Percentiles rank a stretch among this genome's conserved stretches.
phyloP scores from a whole-genome alignment of 306 rosid genomes.

The Glycine tomentella region DNA sequence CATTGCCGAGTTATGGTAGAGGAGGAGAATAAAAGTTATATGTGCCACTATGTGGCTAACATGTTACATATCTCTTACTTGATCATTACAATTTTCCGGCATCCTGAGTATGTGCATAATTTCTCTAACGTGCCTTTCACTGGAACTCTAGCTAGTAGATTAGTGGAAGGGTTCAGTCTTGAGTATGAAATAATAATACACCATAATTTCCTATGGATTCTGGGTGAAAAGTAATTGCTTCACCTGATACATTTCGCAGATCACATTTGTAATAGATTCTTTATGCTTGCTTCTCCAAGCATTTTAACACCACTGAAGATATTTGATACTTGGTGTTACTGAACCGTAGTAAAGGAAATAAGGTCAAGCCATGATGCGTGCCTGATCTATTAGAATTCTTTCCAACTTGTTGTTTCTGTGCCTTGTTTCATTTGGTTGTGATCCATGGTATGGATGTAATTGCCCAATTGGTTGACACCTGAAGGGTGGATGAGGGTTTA shows the following conservation, averaged over 20 bases:
- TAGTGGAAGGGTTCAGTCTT: constrained; percentile 39
- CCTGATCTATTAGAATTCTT: constrained; percentile 26
- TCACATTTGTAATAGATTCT: neutral
- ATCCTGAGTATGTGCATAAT: constrained; percentile 61
- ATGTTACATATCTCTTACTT: constrained; percentile 41
- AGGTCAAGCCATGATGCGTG: constrained; percentile 35
- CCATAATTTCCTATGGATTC: constrained; percentile 37
- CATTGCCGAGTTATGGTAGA: constrained; percentile 46
- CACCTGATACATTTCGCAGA: constrained; percentile 7
- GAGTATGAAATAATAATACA: constrained; percentile 40
- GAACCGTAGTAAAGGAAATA: constrained; percentile 32
- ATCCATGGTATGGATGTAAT: too few species aligned
- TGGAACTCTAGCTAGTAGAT: constrained; percentile 44
- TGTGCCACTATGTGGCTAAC: constrained; percentile 54
- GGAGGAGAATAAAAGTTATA: constrained; percentile 64
- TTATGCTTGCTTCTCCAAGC: constrained; percentile 46
- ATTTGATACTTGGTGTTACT: constrained; percentile 37
- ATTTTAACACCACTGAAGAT: constrained; percentile 33
- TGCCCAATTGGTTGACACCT: too few species aligned
- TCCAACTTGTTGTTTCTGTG: constrained; percentile 1
- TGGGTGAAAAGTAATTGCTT: constrained; percentile 31
- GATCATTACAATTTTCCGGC: constrained; percentile 51
- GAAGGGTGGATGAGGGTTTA: too few species aligned
- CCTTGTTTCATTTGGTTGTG: too few species aligned
- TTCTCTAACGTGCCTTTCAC: constrained; percentile 42